Base-by-base conservation (phyloP, 352 stramenopile species). In the Poterioochromonas sp. region DNA sequence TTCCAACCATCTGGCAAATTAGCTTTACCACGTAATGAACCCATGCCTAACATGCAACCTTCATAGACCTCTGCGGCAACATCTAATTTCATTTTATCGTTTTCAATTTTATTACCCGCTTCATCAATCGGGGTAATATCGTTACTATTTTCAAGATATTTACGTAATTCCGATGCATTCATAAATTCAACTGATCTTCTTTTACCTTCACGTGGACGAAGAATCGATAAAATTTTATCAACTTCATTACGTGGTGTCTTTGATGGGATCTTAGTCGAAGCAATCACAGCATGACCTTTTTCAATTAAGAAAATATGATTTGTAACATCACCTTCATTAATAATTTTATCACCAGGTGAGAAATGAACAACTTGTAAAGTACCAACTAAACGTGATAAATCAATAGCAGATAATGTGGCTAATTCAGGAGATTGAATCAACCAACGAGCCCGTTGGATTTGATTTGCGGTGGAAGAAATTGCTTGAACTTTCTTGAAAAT, bases 241-340 rank as follows among this genome's bases (percentile, higher is more conserved):
- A 74, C 29, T 20, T 74, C 65, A 54, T 51, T 54, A 8, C 32
- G 15, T 29, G 62, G 11, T 26, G 29, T 68, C 15, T 43, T 43
- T 22, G 15, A 22, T 29, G n/a, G 11, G 1, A 71, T 3, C 32
- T 71, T 71, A 41, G 8, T 47, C 32, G 62, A 71, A 8, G 15
- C 32, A 40, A 74, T 54, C n/a, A 12, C 65, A 15, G 65, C 65
- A 15, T 51, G 41, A 58, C 65, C 65, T 15, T 37, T n/a, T 54
- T 74, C 65, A 34, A 74, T 54, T 11, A 74, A 34, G 34, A 78
- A 37, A 34, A 79, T 63, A 29, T 76, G 81, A 37, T 58, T 76
- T 20, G 76, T 76, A 44, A 93, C 89, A 32, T 87, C 91, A 77
- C 94, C 94, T 76, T 97, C 89, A n/a, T 95, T 90, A 76, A 98